These are phyloP conservation scores for Candida broadrunensis DNA, from an alignment of 805 yeast genomes.

Conservation along the genomic window DNA sequence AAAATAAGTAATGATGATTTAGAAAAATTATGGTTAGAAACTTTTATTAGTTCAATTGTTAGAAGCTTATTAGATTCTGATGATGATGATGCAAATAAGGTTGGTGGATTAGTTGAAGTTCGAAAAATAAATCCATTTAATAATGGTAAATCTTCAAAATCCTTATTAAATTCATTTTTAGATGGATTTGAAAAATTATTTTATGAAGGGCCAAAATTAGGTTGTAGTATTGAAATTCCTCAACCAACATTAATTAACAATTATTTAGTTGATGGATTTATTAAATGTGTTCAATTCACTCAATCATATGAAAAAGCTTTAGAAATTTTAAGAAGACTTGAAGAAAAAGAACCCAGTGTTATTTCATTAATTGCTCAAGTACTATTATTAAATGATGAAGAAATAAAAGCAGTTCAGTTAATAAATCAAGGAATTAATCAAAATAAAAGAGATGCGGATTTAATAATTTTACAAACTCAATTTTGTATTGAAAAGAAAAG, in stretches of 20 bases:
- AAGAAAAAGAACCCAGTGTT: conserved; percentile 53
- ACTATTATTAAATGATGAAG: conserved; percentile 53
- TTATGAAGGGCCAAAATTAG: conserved; percentile 62
- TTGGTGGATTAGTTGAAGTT: conserved; percentile 73
- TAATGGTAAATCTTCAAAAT: conserved; percentile 42
- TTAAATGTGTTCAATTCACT: conserved; percentile 61
- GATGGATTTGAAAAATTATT: conserved; percentile 66
- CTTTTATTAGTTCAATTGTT: conserved; percentile 67
- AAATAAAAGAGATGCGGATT: conserved; percentile 53
- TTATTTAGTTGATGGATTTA: conserved; percentile 72
- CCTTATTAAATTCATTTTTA: conserved; percentile 46
- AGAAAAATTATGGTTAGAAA: conserved; percentile 49
- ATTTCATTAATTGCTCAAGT: conserved; percentile 54
- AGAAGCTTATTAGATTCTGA: conserved; percentile 68
- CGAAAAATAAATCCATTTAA: conserved; percentile 77
- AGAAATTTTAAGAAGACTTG: conserved; percentile 53
- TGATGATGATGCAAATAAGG: conserved; percentile 59
- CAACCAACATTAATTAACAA: conserved; percentile 62
- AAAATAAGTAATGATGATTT: conserved; percentile 48
- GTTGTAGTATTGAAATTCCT: conserved; percentile 65
- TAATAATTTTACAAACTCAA: conserved; percentile 55
- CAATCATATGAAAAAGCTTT: conserved; percentile 62
- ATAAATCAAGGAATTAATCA: conserved; percentile 48
- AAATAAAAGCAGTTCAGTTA: conserved; percentile 52
- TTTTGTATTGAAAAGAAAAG: conserved; percentile 53